phyloP scores from a whole-genome alignment of 2,329 filamentous ascomycete species.

The Laburnicola sp. region DNA sequence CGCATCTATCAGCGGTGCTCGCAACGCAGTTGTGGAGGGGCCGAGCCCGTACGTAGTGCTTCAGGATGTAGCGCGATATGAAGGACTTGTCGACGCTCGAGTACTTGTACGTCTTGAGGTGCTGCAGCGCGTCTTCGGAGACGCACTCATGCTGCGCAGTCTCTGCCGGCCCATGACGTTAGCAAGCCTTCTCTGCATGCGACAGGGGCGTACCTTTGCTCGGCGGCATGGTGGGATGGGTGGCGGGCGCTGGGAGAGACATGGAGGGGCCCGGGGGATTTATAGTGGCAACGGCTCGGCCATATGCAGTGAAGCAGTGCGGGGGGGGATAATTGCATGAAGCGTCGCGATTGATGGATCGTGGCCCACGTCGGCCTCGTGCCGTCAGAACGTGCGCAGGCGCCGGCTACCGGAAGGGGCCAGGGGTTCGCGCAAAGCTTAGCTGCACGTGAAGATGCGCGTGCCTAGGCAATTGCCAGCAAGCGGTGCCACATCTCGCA shows the following conservation, averaged over 20 bases:
- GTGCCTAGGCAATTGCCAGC: neutral
- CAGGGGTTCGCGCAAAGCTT: constrained; percentile 1
- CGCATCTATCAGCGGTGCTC: constrained; percentile 30
- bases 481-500: no score
- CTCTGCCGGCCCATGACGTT: constrained; percentile 44
- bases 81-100: constrained; percentile 95
- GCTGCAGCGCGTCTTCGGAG: constrained; percentile 85
- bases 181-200: constrained; percentile 9
- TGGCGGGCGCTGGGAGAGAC: constrained; percentile 44
- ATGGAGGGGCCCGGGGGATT: constrained; percentile 34
- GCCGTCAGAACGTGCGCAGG: constrained; percentile 3
- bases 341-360: constrained; percentile 4
- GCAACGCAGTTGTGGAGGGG: constrained; percentile 5
- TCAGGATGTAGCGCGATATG: constrained; percentile 89
- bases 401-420: constrained; percentile 4
- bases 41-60: constrained; percentile 77
- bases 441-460: constrained; percentile 1
- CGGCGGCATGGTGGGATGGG: constrained; percentile 43
- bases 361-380: neutral
- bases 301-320: constrained; percentile 9
- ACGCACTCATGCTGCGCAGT: constrained; percentile 70
- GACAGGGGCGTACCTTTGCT: constrained; percentile 35
- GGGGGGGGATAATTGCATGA: constrained; percentile 9
- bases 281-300: constrained; percentile 17
- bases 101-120: constrained; percentile 96